Evolutionary conservation across 108 stramenopile genomes (phyloP).

Genomic region (Discostella pseudostelligera): DNA sequence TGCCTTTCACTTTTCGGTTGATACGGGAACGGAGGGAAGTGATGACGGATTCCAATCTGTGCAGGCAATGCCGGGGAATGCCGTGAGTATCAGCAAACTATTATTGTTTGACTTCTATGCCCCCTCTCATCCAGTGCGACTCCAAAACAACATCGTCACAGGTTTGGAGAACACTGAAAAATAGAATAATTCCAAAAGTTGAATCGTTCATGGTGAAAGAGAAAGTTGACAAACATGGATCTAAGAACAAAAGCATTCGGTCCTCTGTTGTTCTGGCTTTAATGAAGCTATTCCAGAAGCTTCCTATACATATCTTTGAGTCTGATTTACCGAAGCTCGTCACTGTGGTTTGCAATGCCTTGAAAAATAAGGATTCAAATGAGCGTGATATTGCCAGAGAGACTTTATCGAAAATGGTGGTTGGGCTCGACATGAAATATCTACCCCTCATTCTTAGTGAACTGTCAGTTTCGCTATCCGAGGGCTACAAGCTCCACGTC

Average conservation of each 20-base stretch:
- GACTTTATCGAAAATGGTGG: slow-evolving; percentile 83
- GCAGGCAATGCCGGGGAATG: slow-evolving; percentile 32
- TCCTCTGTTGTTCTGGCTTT: slow-evolving; percentile 88
- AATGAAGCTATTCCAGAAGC: slow-evolving; percentile 86
- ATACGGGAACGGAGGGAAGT: slow-evolving; percentile 21
- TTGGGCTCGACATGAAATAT: slow-evolving; percentile 69
- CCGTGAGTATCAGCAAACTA: slow-evolving; percentile 10
- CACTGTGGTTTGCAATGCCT: slow-evolving; percentile 78
- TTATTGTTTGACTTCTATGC: not conserved
- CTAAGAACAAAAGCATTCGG: slow-evolving; percentile 67
- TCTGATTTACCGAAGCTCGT: slow-evolving; percentile 76
- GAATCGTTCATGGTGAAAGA: slow-evolving; percentile 78
- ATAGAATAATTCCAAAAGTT: slow-evolving; percentile 75
- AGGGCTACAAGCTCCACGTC: slow-evolving; percentile 93
- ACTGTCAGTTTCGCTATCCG: slow-evolving; percentile 74
- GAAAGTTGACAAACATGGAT: slow-evolving; percentile 67
- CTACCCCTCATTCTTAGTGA: slow-evolving; percentile 80
- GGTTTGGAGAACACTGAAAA: slow-evolving; percentile 76
- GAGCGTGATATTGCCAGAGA: slow-evolving; percentile 83
- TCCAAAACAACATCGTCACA: slow-evolving; percentile 8
- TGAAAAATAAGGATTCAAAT: slow-evolving; percentile 83
- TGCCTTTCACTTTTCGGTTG: slow-evolving; percentile 81
- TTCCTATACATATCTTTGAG: slow-evolving; percentile 73
- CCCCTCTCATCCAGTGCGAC: not conserved
- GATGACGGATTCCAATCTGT: slow-evolving; percentile 3